These are phyloP conservation scores for Elsinoe necatrix DNA, from an alignment of 2,329 filamentous ascomycete genomes.

Conservation along the genomic window DNA sequence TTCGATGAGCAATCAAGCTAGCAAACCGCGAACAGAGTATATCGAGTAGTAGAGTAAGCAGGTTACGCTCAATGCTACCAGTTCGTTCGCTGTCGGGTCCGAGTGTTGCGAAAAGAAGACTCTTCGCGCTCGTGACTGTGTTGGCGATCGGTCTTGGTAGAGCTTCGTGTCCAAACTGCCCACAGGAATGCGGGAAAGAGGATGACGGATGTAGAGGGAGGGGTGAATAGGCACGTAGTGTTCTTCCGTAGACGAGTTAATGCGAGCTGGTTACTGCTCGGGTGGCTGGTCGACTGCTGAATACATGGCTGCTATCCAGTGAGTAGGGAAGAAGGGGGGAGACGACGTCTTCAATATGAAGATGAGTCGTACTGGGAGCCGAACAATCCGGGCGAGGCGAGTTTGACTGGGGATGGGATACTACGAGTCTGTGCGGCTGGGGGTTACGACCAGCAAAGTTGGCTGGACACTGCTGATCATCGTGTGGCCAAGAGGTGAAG, in stretches of 20 bases:
- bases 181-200: slow-evolving; percentile 9
- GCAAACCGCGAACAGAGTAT: not conserved
- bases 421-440: not conserved
- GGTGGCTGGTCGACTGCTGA: slow-evolving; percentile 9
- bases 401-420: not conserved
- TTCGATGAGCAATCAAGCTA: slow-evolving; percentile 16
- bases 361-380: slow-evolving; percentile 5
- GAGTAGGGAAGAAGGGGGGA: not conserved
- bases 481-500: not conserved
- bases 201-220: not conserved
- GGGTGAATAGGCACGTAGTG: not conserved
- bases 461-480: not conserved
- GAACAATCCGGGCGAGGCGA: slow-evolving; percentile 3
- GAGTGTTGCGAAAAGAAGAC: not conserved
- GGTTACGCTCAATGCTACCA: not conserved
- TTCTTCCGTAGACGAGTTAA: not conserved
- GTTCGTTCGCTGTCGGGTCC: not conserved
- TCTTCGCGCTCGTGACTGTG: slow-evolving; percentile 6
- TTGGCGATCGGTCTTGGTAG: not conserved
- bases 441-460: not conserved
- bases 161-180: slow-evolving; percentile 7
- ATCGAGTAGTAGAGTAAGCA: not conserved
- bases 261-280: slow-evolving; percentile 11
- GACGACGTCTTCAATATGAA: not conserved
- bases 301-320: slow-evolving; percentile 2